Percentiles rank a stretch among this genome's conserved stretches.
Conservation (phyloP, 2,329 filamentous ascomycete species). For the Fusarium abutilonis region DNA sequence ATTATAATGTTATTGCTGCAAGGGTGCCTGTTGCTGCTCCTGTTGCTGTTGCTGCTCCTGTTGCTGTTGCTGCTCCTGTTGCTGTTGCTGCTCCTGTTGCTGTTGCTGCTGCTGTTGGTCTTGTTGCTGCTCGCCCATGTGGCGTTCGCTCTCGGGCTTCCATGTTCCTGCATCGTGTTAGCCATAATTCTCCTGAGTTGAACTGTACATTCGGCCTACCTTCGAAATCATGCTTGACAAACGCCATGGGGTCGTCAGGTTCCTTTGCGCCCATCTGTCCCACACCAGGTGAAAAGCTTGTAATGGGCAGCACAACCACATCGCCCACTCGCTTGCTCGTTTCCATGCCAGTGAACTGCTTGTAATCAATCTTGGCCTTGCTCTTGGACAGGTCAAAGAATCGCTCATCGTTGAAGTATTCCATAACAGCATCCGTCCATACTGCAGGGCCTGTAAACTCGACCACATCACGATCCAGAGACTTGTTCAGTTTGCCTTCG, state of each 20-base stretch:
- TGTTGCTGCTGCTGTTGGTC: constrained; percentile 25
- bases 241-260: constrained; percentile 92
- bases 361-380: constrained; percentile 78
- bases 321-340: constrained; percentile 88
- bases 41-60: constrained; percentile 27
- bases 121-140: constrained; percentile 65
- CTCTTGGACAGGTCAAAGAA: constrained; percentile 84
- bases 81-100: constrained; percentile 34
- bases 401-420: constrained; percentile 89
- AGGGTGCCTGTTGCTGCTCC: constrained; percentile 35
- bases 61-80: constrained; percentile 48
- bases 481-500: constrained; percentile 68
- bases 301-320: constrained; percentile 93
- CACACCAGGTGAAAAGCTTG: constrained; percentile 95
- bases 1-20: constrained; percentile 35
- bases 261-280: constrained; percentile 92
- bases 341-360: constrained; percentile 89
- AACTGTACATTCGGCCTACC: constrained; percentile 62
- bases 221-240: constrained; percentile 96
- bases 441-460: constrained; percentile 94
- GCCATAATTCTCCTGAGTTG: not conserved
- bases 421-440: constrained; percentile 93
- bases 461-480: constrained; percentile 77
- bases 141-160: constrained; percentile 77
- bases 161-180: constrained; percentile 67